These are phyloP conservation scores for Thelonectria rubi DNA, from an alignment of 2,329 filamentous ascomycete species.

Conservation along the genomic window DNA sequence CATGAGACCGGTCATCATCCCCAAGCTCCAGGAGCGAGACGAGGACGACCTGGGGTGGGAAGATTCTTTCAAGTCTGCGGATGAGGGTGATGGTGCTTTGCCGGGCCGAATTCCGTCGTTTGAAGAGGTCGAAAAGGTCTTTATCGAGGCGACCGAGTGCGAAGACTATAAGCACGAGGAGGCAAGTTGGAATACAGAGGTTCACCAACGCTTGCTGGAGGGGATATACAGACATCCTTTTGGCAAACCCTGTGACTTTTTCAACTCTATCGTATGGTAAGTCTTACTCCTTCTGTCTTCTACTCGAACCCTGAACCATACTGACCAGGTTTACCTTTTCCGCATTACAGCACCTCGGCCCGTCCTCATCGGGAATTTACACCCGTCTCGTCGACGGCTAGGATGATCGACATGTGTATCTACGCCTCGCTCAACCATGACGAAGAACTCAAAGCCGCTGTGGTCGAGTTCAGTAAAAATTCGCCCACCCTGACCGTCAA, in stretches of 20 bases:
- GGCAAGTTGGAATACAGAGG: background rate
- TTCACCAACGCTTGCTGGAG: constrained; percentile 10
- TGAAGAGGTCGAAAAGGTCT: constrained; percentile 5
- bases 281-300: background rate
- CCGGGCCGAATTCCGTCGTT: constrained; percentile 10
- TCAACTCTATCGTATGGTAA: constrained; percentile 17
- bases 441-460: background rate
- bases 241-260: constrained; percentile 2
- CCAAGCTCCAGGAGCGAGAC: background rate
- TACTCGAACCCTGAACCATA: no score
- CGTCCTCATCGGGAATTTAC: background rate
- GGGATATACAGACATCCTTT: constrained; percentile 1
- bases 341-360: background rate
- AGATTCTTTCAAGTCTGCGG: background rate
- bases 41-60: background rate
- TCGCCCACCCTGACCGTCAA: constrained; percentile 12
- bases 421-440: background rate
- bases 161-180: constrained; percentile 8
- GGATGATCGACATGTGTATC: background rate
- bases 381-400: background rate
- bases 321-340: background rate
- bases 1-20: background rate
- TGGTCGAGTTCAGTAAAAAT: constrained; percentile 4
- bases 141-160: constrained; percentile 4
- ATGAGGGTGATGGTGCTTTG: background rate